Base-by-base conservation (phyloP, 306 rosid species). In the Glycine latifolia region DNA sequence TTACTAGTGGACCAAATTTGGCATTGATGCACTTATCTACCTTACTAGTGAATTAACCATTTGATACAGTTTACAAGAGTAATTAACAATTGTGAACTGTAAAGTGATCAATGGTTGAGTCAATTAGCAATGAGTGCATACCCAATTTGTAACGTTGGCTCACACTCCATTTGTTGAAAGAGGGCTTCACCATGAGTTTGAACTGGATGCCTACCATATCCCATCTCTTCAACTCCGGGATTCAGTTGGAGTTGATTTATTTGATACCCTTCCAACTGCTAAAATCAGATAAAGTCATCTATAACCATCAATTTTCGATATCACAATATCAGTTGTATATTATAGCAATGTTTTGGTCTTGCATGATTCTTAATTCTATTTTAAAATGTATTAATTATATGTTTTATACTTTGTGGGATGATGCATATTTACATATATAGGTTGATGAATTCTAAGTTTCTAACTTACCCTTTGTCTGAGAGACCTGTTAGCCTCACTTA, bases 91-190 rank as follows among this genome's bases (percentile, higher is more conserved):
- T 17, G 15, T 68, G 8, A 47, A 44, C 3, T 26, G 43, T 26
- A 60, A 16, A 26, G 14, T 39, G 53, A 43, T 8, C 3, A 48
- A 41, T 44, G 35, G 65, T 39, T 39, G 60, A 49, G 78, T 49
- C 0, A 60, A 69, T 47, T 43, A 43, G 47, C 47, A 20, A 72
- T 33, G 44, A 10, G 9, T 66, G 53, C 84, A 54, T 92, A 96
- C 99, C 97, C 99, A 82, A 93, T 93, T 81, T 93, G 97, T 79
- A 96, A 83, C 7, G 98, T 92, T 76, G 97, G 97, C 67, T 96
- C 98, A 77, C 97, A 92, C 5, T 95, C 95, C 75, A 96, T 62
- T 71, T 86, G 93, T 67, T 96, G 97, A 75, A 85, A 92, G 87
- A 96, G 89, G 79, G 73, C 89, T 85, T 93, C 97, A 9, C 78